phyloP scores from a whole-genome alignment of 805 yeast genomes.

The Candida ulmi region DNA sequence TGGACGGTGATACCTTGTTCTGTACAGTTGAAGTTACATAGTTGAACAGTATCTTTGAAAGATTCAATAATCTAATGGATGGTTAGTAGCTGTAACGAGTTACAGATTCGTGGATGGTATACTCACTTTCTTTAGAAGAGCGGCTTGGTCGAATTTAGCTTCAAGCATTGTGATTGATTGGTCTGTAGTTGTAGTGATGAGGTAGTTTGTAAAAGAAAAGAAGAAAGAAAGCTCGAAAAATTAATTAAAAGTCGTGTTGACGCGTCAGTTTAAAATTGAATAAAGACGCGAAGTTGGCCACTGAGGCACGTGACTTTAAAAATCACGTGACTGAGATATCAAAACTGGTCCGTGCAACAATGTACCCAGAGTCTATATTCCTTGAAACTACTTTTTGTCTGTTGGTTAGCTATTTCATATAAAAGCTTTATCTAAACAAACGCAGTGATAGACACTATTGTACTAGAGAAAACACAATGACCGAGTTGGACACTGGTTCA shows the following conservation, averaged over 20 bases:
- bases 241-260: no score
- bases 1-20: slow-evolving; percentile 92
- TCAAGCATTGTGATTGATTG: slow-evolving; percentile 67
- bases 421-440: no score
- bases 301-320: no score
- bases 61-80: slow-evolving; percentile 68
- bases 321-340: no score
- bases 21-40: slow-evolving; percentile 96
- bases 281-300: no score
- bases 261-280: no score
- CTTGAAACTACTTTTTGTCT: background rate
- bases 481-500: slow-evolving; percentile 1
- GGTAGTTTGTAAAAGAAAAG: background rate
- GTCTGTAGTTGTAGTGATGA: background rate
- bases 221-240: background rate
- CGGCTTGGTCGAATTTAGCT: slow-evolving; percentile 93
- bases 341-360: no score
- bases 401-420: background rate
- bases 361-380: no score
- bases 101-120: no score
- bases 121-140: slow-evolving; percentile 73
- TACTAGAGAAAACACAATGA: background rate
- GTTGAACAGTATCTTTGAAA: slow-evolving; percentile 87
- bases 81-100: no score
- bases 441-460: no score